Conservation (phyloP, 306 rosid species). For the Corylus heterophylla region DNA sequence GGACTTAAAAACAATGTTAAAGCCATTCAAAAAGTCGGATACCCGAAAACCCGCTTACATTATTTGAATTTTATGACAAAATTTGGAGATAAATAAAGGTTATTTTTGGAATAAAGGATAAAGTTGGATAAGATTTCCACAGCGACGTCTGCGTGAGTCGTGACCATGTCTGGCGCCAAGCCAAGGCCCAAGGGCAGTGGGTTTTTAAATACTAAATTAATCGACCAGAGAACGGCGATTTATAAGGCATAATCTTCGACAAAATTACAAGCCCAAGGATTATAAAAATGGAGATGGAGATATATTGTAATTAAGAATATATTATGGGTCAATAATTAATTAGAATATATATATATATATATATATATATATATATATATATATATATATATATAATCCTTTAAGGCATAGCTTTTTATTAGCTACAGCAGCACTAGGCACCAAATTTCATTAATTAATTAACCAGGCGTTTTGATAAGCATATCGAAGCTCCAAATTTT, state of each 20-base stretch:
- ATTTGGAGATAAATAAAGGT: neutral
- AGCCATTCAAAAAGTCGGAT: neutral
- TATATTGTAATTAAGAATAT: neutral
- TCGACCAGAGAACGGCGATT: constrained; percentile 53
- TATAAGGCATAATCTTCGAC: constrained; percentile 57
- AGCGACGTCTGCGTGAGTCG: neutral
- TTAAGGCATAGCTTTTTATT: no score
- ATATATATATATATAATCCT: no score
- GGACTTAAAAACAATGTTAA: constrained; percentile 21
- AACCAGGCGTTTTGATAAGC: no score
- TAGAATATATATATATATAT: no score
- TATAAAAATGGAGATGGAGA: neutral
- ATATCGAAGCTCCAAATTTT: no score
- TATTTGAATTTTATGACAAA: constrained; percentile 25
- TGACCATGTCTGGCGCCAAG: constrained; percentile 23
- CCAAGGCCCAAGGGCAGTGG: neutral
- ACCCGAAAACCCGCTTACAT: constrained; percentile 14
- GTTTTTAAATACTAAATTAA: neutral
- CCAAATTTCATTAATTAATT: no score
- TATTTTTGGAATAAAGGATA: neutral
- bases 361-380: no score
- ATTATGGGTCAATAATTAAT: no score
- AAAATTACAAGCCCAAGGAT: constrained; percentile 42
- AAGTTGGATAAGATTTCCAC: neutral
- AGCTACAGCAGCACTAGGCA: no score